Evolutionary conservation across 2,329 filamentous ascomycete species (phyloP), one percentile per base, ranked within the genome.

Genomic region (Fusarium pseudocircinatum): DNA sequence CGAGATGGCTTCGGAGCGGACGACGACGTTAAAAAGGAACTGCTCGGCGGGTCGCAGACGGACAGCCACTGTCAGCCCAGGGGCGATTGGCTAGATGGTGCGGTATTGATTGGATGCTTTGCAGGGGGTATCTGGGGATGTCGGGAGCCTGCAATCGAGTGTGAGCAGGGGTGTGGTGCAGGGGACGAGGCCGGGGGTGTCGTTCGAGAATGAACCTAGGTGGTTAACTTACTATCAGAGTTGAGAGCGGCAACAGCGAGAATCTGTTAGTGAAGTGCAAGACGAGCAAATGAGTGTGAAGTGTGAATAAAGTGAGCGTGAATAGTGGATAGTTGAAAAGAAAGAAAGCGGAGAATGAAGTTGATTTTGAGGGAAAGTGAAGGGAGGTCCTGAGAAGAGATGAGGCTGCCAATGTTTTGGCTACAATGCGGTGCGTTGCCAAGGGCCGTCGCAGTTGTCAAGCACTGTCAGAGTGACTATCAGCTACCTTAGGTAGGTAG

Each of bases 21-120:
- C 64, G 64, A 73, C 63, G 73, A 76, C 66, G 77, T 79, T 79
- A 78, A 78, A 74, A 79, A 74, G 76, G 75, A 79, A 76, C 71
- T 72, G 63, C 46, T 68, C 64, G 67, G 72, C 63, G 70, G 69
- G 70, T 68, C 60, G 64, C 73, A 76, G 70, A 69, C 58, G 72
- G 72, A 60, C 68, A 59, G 72, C 71, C 63, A 69, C 72, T 72
- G 64, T 44, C 61, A 62, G 68, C 36, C 72, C 72, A 74, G 62
- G 62, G 69, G 50, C 71, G 63, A 69, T 75, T 75, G 73, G 63
- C 61, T 73, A 54, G 37, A 60, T 68, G 71, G 63, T 69, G 62
- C 66, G 68, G 70, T 74, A 74, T 74, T 62, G 54, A 73, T 75
- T 75, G 73, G 67, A 70, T 68, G 63, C 72, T 69, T 75, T 47